phyloP scores from a whole-genome alignment of 78 protist species.

The Emiliania huxleyi region DNA sequence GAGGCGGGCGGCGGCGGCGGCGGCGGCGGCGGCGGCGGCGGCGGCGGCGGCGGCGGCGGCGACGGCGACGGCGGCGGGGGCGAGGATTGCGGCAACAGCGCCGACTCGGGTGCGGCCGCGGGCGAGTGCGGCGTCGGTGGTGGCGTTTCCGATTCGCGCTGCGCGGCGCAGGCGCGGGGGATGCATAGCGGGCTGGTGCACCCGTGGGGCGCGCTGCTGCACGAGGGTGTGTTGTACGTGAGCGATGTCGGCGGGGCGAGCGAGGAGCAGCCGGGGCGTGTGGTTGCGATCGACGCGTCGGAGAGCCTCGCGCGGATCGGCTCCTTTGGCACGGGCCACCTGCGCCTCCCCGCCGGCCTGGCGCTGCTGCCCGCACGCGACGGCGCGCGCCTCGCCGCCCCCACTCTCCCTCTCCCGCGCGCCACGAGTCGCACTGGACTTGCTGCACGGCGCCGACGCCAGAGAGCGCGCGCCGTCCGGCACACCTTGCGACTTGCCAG shows the following conservation, averaged over 20 bases:
- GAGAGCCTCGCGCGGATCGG: not conserved
- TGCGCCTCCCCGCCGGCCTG: not conserved
- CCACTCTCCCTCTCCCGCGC: no score
- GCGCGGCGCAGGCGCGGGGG: no score
- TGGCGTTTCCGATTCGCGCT: no score
- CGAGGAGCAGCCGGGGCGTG: not conserved
- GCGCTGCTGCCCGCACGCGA: not conserved
- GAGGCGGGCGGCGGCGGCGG: no score
- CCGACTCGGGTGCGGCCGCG: no score
- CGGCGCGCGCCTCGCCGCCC: no score
- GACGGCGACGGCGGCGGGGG: not conserved
- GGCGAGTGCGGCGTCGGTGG: no score
- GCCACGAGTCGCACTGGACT: no score
- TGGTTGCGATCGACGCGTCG: not conserved
- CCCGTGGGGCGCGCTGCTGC: not conserved
- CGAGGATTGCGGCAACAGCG: not conserved
- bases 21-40: not conserved
- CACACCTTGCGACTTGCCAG: no score
- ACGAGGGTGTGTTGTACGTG: not conserved
- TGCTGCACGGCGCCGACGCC: no score
- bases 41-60: not conserved
- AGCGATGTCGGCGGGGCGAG: not conserved
- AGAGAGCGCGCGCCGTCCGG: no score
- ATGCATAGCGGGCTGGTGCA: not conserved
- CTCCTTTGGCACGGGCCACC: not conserved